A percentile compares a stretch with the other conserved stretches of the same genome.
phyloP scores from a whole-genome alignment of 2,329 filamentous ascomycete genomes.

The Trichoderma gracile region DNA sequence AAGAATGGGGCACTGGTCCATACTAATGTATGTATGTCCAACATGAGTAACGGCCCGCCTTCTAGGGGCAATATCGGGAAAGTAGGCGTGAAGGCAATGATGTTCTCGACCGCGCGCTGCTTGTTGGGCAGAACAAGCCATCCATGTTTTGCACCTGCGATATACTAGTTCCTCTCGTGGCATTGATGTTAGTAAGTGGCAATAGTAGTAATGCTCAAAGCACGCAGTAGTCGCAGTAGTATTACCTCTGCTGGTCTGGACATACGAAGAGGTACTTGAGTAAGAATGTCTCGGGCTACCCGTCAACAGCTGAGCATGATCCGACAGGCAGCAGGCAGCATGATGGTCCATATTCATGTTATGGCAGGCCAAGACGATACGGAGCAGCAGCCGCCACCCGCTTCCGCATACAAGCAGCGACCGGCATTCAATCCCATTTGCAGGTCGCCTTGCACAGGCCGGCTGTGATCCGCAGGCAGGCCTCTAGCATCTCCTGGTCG shows the following conservation, averaged over 20 bases:
- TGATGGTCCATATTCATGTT: conserved; percentile 8
- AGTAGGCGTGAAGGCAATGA: neutral
- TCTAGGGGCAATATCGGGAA: neutral
- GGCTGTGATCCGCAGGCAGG: conserved; percentile 21
- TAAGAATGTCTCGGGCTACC: conserved; percentile 14
- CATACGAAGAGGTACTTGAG: neutral
- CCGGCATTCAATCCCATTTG: conserved; percentile 23
- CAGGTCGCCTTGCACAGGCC: conserved; percentile 16
- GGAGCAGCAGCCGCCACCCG: neutral
- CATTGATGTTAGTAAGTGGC: neutral
- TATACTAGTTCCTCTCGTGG: neutral
- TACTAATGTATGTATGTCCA: conserved; percentile 24
- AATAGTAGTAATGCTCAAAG: neutral
- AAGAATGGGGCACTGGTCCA: conserved; percentile 16
- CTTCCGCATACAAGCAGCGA: neutral
- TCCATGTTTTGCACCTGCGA: neutral
- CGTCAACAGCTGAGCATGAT: conserved; percentile 2
- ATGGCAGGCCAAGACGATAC: neutral
- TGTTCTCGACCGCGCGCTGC: neutral
- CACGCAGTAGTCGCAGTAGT: neutral
- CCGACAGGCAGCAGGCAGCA: neutral
- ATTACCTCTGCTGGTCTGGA: neutral
- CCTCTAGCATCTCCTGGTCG: conserved; percentile 11
- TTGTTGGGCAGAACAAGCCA: neutral
- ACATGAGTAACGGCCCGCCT: conserved; percentile 9